phyloP scores from a whole-genome alignment of 352 stramenopile species.

The Phytophthora lateralis region DNA sequence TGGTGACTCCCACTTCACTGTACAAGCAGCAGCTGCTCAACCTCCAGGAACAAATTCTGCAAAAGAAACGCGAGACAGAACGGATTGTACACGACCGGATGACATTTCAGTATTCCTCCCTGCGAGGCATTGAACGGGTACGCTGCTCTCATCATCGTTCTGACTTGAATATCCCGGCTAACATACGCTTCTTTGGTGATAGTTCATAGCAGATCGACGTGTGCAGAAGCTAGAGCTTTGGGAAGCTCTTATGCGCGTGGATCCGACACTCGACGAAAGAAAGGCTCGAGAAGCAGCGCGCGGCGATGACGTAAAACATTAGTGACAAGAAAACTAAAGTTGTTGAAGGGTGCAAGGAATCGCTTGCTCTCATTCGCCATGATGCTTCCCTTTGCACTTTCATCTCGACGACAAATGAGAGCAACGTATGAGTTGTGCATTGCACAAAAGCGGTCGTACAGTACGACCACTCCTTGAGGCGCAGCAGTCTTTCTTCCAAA shows the following conservation, averaged over 20 bases:
- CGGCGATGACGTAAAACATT: conserved; percentile 8
- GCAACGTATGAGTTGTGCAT: no score
- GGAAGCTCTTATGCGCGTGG: conserved; percentile 72
- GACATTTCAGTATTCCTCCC: conserved; percentile 59
- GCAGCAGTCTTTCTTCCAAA: neutral
- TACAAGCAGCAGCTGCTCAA: conserved; percentile 72
- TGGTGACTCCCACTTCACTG: conserved; percentile 50
- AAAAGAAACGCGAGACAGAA: conserved; percentile 72
- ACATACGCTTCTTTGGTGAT: neutral
- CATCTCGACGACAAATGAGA: no score
- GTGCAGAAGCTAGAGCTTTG: conserved; percentile 58
- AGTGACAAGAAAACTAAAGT: neutral
- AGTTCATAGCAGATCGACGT: conserved; percentile 60
- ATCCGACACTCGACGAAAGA: conserved; percentile 58
- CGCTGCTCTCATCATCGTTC: neutral
- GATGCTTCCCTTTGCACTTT: neutral
- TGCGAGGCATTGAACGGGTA: conserved; percentile 65
- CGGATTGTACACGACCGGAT: conserved; percentile 62
- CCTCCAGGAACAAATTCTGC: conserved; percentile 67
- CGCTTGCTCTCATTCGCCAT: neutral
- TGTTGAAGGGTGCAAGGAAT: neutral
- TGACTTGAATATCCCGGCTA: neutral
- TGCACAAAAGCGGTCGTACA: no score
- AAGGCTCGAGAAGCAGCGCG: conserved; percentile 56
- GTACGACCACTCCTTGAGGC: no score